Percentiles rank a stretch among this genome's conserved stretches.
These are phyloP conservation scores for Echium plantagineum DNA, from an alignment of 257 asterid genomes.

Conservation along the genomic window DNA sequence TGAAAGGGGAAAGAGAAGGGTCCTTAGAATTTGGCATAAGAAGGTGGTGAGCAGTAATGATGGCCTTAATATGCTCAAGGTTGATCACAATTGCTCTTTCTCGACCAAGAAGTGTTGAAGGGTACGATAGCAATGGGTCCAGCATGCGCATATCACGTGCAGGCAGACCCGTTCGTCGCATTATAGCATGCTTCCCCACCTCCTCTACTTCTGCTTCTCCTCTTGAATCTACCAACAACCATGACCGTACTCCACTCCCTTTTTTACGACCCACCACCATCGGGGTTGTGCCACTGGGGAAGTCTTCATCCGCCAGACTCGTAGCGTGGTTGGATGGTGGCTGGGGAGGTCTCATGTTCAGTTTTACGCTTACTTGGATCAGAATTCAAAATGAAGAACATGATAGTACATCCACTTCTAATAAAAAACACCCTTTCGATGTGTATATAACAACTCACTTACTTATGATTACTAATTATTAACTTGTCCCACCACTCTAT, in stretches of 20 bases:
- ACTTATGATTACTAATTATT: too few relatives aligned
- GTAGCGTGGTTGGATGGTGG: too few relatives aligned
- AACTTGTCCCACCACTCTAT: too few relatives aligned
- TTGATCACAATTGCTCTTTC: slow-evolving; percentile 89
- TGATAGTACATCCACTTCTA: too few relatives aligned
- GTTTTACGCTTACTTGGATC: too few relatives aligned
- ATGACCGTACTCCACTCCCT: slow-evolving; percentile 68
- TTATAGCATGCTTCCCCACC: slow-evolving; percentile 90
- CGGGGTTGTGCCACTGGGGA: too few relatives aligned
- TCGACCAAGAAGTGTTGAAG: slow-evolving; percentile 83
- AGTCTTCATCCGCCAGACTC: too few relatives aligned
- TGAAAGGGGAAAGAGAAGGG: slow-evolving; percentile 81
- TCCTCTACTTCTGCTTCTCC: slow-evolving; percentile 78
- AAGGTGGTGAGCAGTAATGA: slow-evolving; percentile 84
- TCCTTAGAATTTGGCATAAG: slow-evolving; percentile 74
- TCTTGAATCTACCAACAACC: slow-evolving; percentile 75
- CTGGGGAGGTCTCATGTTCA: too few relatives aligned
- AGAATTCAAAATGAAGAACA: too few relatives aligned
- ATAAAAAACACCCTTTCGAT: too few relatives aligned
- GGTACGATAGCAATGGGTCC: slow-evolving; percentile 80
- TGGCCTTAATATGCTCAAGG: slow-evolving; percentile 92
- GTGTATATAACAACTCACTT: too few relatives aligned
- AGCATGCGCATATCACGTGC: slow-evolving; percentile 93
- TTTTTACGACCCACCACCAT: slow-evolving; percentile 53
- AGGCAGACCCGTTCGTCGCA: slow-evolving; percentile 93